A percentile compares a stretch with the other conserved stretches of the same genome.
phyloP scores from a whole-genome alignment of 371 early-diverging fungal genomes.

The Mucor irregularis region DNA sequence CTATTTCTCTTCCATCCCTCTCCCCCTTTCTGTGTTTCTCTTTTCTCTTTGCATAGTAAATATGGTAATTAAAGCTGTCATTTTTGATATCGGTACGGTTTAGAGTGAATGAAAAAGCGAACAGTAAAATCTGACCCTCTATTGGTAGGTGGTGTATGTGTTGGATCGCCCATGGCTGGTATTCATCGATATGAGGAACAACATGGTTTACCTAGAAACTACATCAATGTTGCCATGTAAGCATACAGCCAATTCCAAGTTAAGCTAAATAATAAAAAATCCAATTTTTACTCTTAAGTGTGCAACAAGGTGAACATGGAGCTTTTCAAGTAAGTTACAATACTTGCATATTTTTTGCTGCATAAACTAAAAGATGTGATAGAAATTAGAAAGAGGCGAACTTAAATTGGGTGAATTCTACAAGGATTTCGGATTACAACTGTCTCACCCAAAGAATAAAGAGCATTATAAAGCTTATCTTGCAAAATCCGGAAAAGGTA shows the following conservation, averaged over 20 bases:
- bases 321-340: slow-evolving; percentile 62
- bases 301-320: slow-evolving; percentile 55
- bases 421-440: slow-evolving; percentile 61
- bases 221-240: slow-evolving; percentile 81
- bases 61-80: slow-evolving; percentile 21
- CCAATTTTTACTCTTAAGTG: slow-evolving; percentile 29
- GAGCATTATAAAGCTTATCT: slow-evolving; percentile 55
- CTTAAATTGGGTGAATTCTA: slow-evolving; percentile 64
- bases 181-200: slow-evolving; percentile 69
- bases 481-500: slow-evolving; percentile 48
- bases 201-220: slow-evolving; percentile 73
- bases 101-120: neutral
- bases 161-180: slow-evolving; percentile 79
- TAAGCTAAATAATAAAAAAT: neutral
- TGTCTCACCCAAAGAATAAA: slow-evolving; percentile 60
- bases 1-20: neutral
- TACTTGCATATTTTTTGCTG: neutral
- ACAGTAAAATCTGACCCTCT: neutral
- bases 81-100: slow-evolving; percentile 27
- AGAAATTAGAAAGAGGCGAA: slow-evolving; percentile 75
- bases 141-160: slow-evolving; percentile 74
- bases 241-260: neutral
- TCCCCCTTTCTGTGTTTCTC: neutral
- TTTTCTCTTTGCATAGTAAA: too few relatives aligned
- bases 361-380: neutral